Evolutionary conservation across 139 green algal species (phyloP), one percentile per base, ranked within the genome.

Genomic region (Haematococcus lacustris): DNA sequence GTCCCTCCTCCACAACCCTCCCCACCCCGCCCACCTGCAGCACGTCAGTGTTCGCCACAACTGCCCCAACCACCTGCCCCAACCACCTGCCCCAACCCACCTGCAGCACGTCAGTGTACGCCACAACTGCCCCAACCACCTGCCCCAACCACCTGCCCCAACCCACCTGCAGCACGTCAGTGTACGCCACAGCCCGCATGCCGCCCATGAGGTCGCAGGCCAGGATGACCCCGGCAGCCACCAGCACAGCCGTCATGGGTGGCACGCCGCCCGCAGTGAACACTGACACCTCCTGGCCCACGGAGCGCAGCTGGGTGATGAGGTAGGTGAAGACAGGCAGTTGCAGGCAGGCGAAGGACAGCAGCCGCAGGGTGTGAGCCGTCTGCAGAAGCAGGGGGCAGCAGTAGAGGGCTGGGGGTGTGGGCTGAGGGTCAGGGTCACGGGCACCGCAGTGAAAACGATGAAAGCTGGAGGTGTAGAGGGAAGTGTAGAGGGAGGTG

Each of bases 291-390:
- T 85, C 79, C 23, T 33, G 63, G 60, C 79, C 79, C 37, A 85
- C 2, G 0, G 75, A 71, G 50, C 78, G 75, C 64, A 85, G 82
- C 73, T 85, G 79, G 2, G 79, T 85, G 73, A 85, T 85, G 33
- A 85, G 72, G 73, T 85, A 85, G 33, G 79, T 85, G 75, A 81
- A 82, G 50, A 81, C 70, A 17, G 79, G 79, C 62, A 85, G 75
- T 73, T 85, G 79, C 34, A 85, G 79, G 50, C 66, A 74, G 26
- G 62, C 51, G 69, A 85, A 85, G 5, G 74, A 70, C 28, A 79
- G 1, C 4, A 85, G 51, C 25, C 62, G 51, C 39, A 85, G 47
- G 0, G 50, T n/a, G 50, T 85, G 79, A 0, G 75, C 66, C 25
- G 77, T 57, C 75, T 82, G 75, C 64, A 51, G 32, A 38, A 9